Conservation (phyloP, 805 yeast genomes). For the Metschnikowia peoriensis region DNA sequence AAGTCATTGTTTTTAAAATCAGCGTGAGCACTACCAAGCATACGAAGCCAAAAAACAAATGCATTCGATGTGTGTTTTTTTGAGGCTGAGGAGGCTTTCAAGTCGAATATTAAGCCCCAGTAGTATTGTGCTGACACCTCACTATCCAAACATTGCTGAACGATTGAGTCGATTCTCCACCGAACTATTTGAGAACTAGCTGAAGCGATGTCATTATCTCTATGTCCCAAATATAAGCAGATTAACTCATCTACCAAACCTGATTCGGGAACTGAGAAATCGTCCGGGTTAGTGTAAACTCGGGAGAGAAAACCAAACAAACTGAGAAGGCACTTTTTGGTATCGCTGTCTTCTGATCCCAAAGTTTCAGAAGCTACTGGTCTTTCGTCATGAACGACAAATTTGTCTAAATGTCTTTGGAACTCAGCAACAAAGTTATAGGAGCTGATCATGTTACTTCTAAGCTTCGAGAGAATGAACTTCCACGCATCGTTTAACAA, state of each 20-base stretch:
- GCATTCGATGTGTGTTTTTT: slow-evolving; percentile 38
- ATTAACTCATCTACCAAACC: slow-evolving; percentile 22
- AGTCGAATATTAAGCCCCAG: slow-evolving; percentile 47
- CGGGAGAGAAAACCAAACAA: slow-evolving; percentile 4
- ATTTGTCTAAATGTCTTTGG: background rate
- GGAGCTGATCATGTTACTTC: background rate
- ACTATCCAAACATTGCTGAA: slow-evolving; percentile 6
- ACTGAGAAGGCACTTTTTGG: background rate
- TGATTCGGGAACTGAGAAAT: background rate
- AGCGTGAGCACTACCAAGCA: slow-evolving; percentile 27
- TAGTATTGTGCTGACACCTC: slow-evolving; percentile 21
- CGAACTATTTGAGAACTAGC: slow-evolving; percentile 43
- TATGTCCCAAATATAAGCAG: slow-evolving; percentile 34
- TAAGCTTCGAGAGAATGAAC: slow-evolving; percentile 6
- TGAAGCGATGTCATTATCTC: slow-evolving; percentile 37
- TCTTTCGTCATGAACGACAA: background rate
- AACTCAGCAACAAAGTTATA: slow-evolving; percentile 14
- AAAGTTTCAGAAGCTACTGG: background rate
- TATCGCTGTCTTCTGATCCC: background rate
- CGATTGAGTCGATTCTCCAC: slow-evolving; percentile 50
- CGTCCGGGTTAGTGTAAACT: background rate
- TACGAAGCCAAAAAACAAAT: slow-evolving; percentile 56
- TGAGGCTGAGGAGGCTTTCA: slow-evolving; percentile 27
- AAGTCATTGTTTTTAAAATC: slow-evolving; percentile 12
- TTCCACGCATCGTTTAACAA: slow-evolving; percentile 5